Base-by-base conservation (phyloP, 306 rosid genomes). In the Chamaecrista fasciculata region DNA sequence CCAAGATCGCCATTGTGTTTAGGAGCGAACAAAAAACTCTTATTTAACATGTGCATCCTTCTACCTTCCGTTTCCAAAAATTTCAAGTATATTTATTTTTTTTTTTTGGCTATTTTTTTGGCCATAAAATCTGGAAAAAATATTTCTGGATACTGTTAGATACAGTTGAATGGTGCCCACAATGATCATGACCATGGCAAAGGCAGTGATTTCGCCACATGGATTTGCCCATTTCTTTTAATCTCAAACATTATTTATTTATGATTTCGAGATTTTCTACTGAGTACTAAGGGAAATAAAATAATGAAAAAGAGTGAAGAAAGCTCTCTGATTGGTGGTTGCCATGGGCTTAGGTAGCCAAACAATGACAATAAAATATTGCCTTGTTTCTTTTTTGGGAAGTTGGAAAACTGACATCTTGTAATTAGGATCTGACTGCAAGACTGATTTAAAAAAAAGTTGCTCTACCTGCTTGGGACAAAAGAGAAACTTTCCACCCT, bases 321-420 rank as follows among this genome's bases (percentile, higher is more conserved):
- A 40, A 20, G 9, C 25, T 16, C 31, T 73, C 62, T 65, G 50
- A 81, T 65, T 73, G 73, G 79, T 4, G 43, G 67, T 6, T 40
- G 15, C 9, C 23, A 20, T 47, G 33, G n/a, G 48, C 10, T 58
- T 75, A 44, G 77, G 74, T 64, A 36, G 70, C 10, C 2, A 63
- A 73, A 73, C 68, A 75, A 56, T 28, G 37, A 65, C 74, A 74
- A 50, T 78, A 75, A 6, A 8, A 33, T 33, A 4, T 33, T 33
- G 6, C 4, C n/a, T n/a, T n/a, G n/a, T n/a, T n/a, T n/a, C n/a
- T n/a, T n/a, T n/a, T n/a, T n/a, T n/a, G n/a, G n/a, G n/a, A n/a
- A n/a, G n/a, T n/a, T n/a, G n/a, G n/a, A n/a, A n/a, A n/a, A n/a
- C n/a, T n/a, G n/a, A n/a, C n/a, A n/a, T n/a, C n/a, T n/a, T n/a